Evolutionary conservation across 2,329 filamentous ascomycete species (phyloP).

Genomic region (Fusarium multiceps): DNA sequence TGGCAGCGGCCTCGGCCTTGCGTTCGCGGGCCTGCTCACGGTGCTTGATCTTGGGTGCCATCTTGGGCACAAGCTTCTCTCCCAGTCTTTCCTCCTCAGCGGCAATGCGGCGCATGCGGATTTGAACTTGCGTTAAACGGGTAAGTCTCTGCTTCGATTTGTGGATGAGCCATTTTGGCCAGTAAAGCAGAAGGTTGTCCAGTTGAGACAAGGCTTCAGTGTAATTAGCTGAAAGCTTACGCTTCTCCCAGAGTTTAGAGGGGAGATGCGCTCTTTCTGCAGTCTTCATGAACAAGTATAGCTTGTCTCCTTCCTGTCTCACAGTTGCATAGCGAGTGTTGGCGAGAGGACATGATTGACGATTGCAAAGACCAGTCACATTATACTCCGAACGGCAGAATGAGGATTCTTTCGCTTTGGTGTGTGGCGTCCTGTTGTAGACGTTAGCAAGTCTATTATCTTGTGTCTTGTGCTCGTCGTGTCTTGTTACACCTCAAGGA

Average conservation of each 20-base stretch:
- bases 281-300: conserved; percentile 98
- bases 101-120: conserved; percentile 80
- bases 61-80: conserved; percentile 86
- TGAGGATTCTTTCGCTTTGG: neutral
- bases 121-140: conserved; percentile 89
- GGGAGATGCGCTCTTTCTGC: conserved; percentile 90
- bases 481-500: neutral
- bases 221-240: conserved; percentile 92
- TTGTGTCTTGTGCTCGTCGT: neutral
- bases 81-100: conserved; percentile 91
- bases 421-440: conserved; percentile 64
- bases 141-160: conserved; percentile 86
- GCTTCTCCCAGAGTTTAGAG: conserved; percentile 92
- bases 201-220: conserved; percentile 88
- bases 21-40: conserved; percentile 80
- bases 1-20: conserved; percentile 84
- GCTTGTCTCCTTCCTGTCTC: conserved; percentile 81
- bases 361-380: conserved; percentile 83
- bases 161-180: conserved; percentile 56
- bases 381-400: conserved; percentile 98
- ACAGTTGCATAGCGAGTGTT: conserved; percentile 95
- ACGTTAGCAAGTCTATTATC: conserved; percentile 44
- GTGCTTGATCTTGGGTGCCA: conserved; percentile 88
- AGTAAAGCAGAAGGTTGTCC: conserved; percentile 88
- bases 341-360: conserved; percentile 89